These are phyloP conservation scores for Casaregolazyma suthepensis DNA, from an alignment of 1,139 yeast species.

Conservation along the genomic window DNA sequence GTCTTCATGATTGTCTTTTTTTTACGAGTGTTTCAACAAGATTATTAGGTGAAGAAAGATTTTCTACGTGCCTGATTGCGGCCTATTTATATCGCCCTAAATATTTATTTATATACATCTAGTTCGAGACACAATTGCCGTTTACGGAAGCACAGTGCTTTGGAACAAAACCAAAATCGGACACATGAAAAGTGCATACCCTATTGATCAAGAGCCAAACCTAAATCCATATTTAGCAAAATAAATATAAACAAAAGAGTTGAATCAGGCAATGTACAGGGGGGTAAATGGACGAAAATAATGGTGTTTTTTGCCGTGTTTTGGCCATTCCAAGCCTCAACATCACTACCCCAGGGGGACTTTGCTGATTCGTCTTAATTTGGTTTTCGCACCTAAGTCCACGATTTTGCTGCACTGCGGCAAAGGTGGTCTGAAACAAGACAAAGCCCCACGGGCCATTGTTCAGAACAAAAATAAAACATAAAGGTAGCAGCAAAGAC, in stretches of 20 bases:
- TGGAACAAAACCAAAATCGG: not conserved
- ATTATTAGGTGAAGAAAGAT: not conserved
- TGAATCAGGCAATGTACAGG: not conserved
- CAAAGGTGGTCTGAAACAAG: not conserved
- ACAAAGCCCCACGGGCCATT: not conserved
- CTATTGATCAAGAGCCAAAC: not conserved
- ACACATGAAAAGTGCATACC: not conserved
- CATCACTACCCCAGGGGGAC: too few species aligned
- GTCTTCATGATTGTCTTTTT: conserved; percentile 7
- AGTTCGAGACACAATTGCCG: not conserved
- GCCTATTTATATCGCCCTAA: not conserved
- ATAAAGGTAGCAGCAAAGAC: not conserved
- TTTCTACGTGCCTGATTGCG: not conserved
- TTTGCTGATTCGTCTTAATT: not conserved
- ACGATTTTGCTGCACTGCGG: not conserved
- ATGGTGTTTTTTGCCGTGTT: not conserved
- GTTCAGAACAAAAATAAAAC: not conserved
- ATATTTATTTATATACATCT: not conserved
- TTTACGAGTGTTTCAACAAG: not conserved
- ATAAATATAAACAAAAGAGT: not conserved
- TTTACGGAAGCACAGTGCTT: not conserved
- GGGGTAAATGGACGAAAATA: too few species aligned
- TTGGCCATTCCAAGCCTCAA: not conserved
- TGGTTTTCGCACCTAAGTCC: not conserved
- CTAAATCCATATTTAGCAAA: not conserved